Percentiles rank a stretch among this genome's conserved stretches.
These are phyloP conservation scores for Mallotus nudiflorus DNA, from an alignment of 345 rosid species.

Conservation along the genomic window DNA sequence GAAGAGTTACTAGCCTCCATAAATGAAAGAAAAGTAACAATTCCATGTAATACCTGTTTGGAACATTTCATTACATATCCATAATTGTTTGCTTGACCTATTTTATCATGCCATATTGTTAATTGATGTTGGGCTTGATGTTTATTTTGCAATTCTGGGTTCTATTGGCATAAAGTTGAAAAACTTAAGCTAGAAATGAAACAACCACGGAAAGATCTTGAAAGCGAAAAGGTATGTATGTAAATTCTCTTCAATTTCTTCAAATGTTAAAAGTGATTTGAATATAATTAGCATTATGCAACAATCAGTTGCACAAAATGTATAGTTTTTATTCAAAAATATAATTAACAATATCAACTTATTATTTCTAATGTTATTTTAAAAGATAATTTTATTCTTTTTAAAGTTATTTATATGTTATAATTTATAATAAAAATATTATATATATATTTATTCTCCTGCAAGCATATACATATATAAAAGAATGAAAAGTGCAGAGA, in stretches of 20 bases:
- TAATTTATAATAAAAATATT: too few species aligned
- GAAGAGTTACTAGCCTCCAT: slow-evolving; percentile 68
- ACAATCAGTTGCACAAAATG: too few species aligned
- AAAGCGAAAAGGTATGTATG: slow-evolving; percentile 76
- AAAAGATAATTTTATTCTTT: too few species aligned
- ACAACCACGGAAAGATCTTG: slow-evolving; percentile 65
- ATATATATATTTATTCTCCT: too few species aligned
- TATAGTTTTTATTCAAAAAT: too few species aligned
- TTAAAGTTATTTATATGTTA: too few species aligned
- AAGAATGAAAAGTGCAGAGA: too few species aligned
- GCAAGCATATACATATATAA: too few species aligned
- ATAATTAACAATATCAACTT: too few species aligned
- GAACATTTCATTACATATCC: neutral
- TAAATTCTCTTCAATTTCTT: slow-evolving; percentile 22
- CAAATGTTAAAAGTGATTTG: neutral
- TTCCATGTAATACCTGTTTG: slow-evolving; percentile 3
- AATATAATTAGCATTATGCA: too few species aligned
- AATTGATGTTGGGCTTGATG: slow-evolving; percentile 15
- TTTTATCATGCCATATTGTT: neutral
- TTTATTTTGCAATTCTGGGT: slow-evolving; percentile 7
- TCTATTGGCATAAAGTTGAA: slow-evolving; percentile 68
- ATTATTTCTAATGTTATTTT: too few species aligned
- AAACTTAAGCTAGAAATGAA: slow-evolving; percentile 71
- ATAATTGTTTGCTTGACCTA: slow-evolving; percentile 6
- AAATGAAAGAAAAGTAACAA: slow-evolving; percentile 61